Evolutionary conservation across 1,284 basidiomycete genomes (phyloP), one percentile per base, ranked within the genome.

Genomic region (Trichosporon faecale): DNA sequence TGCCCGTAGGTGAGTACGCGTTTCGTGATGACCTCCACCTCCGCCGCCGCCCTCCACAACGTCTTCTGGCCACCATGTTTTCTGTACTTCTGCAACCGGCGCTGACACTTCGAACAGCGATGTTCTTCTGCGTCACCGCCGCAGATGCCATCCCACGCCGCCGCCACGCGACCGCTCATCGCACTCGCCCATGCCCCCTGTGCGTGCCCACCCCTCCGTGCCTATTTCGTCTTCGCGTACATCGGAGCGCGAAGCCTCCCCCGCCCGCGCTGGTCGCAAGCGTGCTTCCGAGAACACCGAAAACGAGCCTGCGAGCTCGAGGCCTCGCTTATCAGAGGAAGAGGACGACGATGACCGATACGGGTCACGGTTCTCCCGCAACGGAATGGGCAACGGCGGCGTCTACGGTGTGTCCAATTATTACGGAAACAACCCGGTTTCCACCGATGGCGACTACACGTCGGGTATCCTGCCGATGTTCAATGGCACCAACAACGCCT

Each of bases 101-200:
- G 27, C 73, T 70, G 8, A 68, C 68, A 16, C 52, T 66, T 64
- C 66, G 35, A n/a, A 33, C 71, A 84, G 83, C 72, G 83, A 84
- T 67, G 83, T 84, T 2, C 78, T 84, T 0, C 78, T 84, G 12
- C 80, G 83, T n/a, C 83, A 84, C 70, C 76, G 80, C 44, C 77
- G 83, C 23, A 74, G 82, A 66, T 84, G 83, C 69, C 83, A 84
- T 70, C 81, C 82, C 3, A 82, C 81, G 0, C 80, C 80, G 16
- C 81, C 81, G 9, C 80, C 81, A 2, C 73, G 74, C 11, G 80
- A 82, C 60, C 73, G 77, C 27, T 74, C 75, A 9, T 77, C 79
- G 5, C 75, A 76, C 44, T 83, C 81, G 6, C 81, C 81, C 0
- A 72, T 77, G 11, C 74, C 79, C 2, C 70, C 74, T 3, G 72